Evolutionary conservation across 495 filamentous ascomycete species (phyloP).

Genomic region (Aspergillus carlsbadensis): DNA sequence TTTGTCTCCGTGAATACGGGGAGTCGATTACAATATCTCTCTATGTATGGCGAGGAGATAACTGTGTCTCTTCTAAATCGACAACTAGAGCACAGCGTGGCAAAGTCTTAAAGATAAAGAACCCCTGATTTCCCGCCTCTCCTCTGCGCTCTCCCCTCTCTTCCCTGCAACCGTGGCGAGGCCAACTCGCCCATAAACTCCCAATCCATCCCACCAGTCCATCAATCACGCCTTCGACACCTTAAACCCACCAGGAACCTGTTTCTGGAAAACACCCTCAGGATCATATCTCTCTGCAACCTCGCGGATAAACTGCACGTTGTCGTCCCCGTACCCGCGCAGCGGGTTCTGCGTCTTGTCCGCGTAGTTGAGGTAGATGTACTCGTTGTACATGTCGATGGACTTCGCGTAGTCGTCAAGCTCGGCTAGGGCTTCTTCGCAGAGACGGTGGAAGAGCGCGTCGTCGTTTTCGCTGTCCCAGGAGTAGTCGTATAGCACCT

Average conservation of each 20-base stretch:
- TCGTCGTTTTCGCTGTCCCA: constrained; percentile 22
- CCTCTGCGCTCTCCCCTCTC: no score
- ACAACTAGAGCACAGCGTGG: no score
- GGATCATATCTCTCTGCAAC: constrained; percentile 51
- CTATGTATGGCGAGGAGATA: no score
- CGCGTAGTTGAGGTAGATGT: constrained; percentile 40
- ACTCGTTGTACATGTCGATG: constrained; percentile 23
- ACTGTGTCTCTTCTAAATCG: no score
- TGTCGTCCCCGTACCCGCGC: constrained; percentile 46
- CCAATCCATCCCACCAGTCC: no score
- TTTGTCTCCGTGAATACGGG: no score
- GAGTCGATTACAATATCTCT: no score
- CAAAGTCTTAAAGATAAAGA: no score
- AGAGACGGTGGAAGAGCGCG: constrained; percentile 18
- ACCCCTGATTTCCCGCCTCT: no score
- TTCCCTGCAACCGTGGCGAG: no score
- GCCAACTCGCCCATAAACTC: no score
- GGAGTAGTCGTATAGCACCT: constrained; percentile 23
- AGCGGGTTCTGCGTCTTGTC: constrained; percentile 42
- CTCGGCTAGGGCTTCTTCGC: constrained; percentile 9
- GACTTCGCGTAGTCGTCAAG: constrained; percentile 24
- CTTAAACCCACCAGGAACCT: constrained; percentile 42
- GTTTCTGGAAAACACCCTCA: constrained; percentile 46
- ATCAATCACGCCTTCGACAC: constrained; percentile 10
- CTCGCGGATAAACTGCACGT: constrained; percentile 32